Percentiles rank a stretch among this genome's conserved stretches.
Conservation (phyloP, 306 rosid species). For the Inga leiocalycina region DNA sequence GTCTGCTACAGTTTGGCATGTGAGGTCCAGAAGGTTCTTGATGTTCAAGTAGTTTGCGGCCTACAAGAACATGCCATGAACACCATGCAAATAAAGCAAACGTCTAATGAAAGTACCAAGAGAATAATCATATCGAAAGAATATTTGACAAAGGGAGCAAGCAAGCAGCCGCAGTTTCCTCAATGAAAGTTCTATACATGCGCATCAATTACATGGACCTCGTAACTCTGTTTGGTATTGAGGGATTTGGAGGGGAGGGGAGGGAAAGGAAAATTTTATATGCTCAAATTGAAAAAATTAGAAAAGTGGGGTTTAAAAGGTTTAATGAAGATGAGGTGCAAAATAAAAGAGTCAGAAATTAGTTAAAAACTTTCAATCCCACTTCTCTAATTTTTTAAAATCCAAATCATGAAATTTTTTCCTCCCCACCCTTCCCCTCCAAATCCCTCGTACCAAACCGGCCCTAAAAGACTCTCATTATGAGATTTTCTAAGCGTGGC, state of each 20-base stretch:
- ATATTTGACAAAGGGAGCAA: neutral
- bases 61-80: slow-evolving; percentile 36
- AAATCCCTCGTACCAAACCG: too few relatives aligned
- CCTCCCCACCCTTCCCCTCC: too few relatives aligned
- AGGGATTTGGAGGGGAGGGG: too few relatives aligned
- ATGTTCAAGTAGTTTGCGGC: slow-evolving; percentile 87
- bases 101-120: neutral
- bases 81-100: neutral
- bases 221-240: too few relatives aligned
- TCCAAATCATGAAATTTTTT: too few relatives aligned
- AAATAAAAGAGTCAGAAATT: too few relatives aligned
- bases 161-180: neutral
- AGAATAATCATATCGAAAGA: neutral
- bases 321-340: too few relatives aligned
- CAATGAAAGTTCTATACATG: neutral
- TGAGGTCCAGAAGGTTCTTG: slow-evolving; percentile 74
- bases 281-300: too few relatives aligned
- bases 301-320: too few relatives aligned
- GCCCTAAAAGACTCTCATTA: neutral
- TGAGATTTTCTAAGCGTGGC: neutral
- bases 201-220: neutral
- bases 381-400: too few relatives aligned
- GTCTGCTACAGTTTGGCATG: slow-evolving; percentile 79
- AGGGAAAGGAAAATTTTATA: too few relatives aligned
- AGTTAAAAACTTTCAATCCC: too few relatives aligned